phyloP scores from a whole-genome alignment of 805 yeast genomes.

The Priceomyces castillae region DNA sequence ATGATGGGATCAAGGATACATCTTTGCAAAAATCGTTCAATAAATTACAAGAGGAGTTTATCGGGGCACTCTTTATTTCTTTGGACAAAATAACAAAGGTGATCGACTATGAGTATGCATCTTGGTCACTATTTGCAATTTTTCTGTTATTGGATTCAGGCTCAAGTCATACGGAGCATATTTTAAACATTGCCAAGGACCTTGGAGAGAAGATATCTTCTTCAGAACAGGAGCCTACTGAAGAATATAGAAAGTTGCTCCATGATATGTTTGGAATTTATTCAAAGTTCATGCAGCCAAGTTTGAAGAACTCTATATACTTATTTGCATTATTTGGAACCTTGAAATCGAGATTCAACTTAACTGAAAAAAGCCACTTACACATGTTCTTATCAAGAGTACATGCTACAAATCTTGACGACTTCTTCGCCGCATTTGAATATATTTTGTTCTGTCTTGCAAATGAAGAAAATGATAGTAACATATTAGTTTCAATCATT shows the following conservation, averaged over 20 bases:
- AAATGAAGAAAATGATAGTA: neutral
- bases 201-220: slow-evolving; percentile 10
- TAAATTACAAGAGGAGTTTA: slow-evolving; percentile 1
- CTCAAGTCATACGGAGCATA: neutral
- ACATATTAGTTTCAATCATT: neutral
- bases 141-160: slow-evolving; percentile 8
- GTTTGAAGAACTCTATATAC: slow-evolving; percentile 12
- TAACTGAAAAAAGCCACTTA: slow-evolving; percentile 2
- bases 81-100: neutral
- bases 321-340: slow-evolving; percentile 15
- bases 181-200: slow-evolving; percentile 5
- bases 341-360: slow-evolving; percentile 1
- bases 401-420: neutral
- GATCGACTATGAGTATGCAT: neutral
- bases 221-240: neutral
- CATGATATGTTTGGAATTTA: slow-evolving; percentile 26
- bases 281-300: slow-evolving; percentile 11
- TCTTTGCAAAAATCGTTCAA: neutral
- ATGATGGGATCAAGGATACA: neutral
- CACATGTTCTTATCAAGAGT: neutral
- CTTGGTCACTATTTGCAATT: slow-evolving; percentile 33
- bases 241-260: neutral
- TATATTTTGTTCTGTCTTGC: neutral
- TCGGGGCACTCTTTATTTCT: neutral
- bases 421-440: neutral